phyloP scores from a whole-genome alignment of 371 early-diverging fungal genomes.

The Apophysomyces variabilis region DNA sequence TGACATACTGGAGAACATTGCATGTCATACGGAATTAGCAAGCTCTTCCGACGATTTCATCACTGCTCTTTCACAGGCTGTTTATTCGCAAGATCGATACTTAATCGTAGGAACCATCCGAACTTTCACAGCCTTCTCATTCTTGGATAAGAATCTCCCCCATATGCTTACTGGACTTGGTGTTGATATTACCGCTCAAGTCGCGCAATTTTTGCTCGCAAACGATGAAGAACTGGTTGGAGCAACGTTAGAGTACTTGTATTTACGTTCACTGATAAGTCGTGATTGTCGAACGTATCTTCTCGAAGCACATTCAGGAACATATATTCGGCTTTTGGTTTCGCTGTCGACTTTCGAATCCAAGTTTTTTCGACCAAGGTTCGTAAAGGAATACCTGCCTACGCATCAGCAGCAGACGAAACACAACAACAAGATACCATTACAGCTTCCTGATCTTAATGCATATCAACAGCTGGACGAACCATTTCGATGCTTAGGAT shows the following conservation, averaged over 20 bases:
- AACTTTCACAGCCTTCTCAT: slow-evolving; percentile 55
- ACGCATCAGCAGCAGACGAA: background rate
- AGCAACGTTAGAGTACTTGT: slow-evolving; percentile 62
- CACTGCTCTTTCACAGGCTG: slow-evolving; percentile 25
- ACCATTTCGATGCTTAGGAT: slow-evolving; percentile 45
- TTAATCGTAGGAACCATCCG: slow-evolving; percentile 57
- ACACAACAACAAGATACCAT: slow-evolving; percentile 24
- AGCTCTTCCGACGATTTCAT: slow-evolving; percentile 25
- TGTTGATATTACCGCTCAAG: slow-evolving; percentile 43
- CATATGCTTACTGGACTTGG: slow-evolving; percentile 48
- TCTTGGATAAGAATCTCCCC: slow-evolving; percentile 58
- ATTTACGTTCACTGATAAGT: slow-evolving; percentile 46
- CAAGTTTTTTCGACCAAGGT: slow-evolving; percentile 36
- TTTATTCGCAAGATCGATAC: slow-evolving; percentile 55
- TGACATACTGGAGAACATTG: slow-evolving; percentile 67
- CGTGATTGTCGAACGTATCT: background rate
- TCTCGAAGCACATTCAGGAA: background rate
- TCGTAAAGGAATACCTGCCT: slow-evolving; percentile 19
- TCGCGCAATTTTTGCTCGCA: slow-evolving; percentile 57
- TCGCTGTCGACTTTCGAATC: slow-evolving; percentile 17
- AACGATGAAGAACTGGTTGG: slow-evolving; percentile 69
- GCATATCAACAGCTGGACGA: slow-evolving; percentile 37
- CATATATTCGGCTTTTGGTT: slow-evolving; percentile 6
- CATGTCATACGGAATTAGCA: slow-evolving; percentile 34
- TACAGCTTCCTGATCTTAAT: slow-evolving; percentile 28